phyloP scores from a whole-genome alignment of 163 green algal genomes.

The Chloromonas sp. region DNA sequence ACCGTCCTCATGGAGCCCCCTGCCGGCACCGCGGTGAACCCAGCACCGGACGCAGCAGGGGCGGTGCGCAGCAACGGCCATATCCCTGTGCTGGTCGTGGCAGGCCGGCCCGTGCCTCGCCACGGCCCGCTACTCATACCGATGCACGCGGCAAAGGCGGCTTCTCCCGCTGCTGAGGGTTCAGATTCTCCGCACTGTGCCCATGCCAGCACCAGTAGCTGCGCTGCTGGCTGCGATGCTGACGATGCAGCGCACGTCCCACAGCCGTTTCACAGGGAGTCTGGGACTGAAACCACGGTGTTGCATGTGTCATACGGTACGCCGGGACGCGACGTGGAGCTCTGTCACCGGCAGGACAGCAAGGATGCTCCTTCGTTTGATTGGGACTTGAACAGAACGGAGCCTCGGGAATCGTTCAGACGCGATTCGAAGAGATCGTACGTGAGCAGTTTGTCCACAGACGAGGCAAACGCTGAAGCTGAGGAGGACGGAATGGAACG shows the following conservation, averaged over 20 bases:
- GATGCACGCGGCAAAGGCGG: background rate
- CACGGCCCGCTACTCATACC: too few relatives aligned
- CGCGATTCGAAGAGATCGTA: background rate
- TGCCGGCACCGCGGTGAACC: background rate
- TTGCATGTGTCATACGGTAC: background rate
- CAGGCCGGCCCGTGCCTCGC: background rate
- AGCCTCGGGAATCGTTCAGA: background rate
- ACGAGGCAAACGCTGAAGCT: too few relatives aligned
- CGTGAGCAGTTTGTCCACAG: background rate
- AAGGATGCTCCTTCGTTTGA: background rate
- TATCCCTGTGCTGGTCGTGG: background rate
- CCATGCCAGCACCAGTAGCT: background rate
- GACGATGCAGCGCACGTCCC: too few relatives aligned
- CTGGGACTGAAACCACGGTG: background rate
- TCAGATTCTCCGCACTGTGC: too few relatives aligned
- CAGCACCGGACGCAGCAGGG: background rate
- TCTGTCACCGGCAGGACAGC: background rate
- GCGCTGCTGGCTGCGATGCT: background rate
- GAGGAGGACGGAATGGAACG: too few relatives aligned
- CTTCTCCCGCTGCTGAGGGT: background rate
- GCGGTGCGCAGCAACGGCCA: background rate
- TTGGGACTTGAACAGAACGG: background rate
- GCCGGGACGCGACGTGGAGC: background rate
- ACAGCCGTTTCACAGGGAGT: background rate
- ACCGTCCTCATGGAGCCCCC: conserved; percentile 4